These are phyloP conservation scores for Lyophyllum semitale DNA, from an alignment of 768 basidiomycete genomes.

Conservation along the genomic window DNA sequence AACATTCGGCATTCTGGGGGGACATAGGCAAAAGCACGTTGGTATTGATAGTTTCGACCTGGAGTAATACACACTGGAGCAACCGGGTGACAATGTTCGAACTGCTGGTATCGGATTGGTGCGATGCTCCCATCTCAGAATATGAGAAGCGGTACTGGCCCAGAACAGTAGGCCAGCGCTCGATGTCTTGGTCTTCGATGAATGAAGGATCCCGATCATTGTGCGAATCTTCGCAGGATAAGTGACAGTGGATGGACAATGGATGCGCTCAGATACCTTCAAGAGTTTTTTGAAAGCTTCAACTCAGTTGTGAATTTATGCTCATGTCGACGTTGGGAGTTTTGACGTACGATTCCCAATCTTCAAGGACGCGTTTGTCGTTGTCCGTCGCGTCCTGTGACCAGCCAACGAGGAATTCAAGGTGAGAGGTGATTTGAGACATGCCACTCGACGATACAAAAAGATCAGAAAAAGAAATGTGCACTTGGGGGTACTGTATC, in stretches of 20 bases:
- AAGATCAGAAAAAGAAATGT: neutral
- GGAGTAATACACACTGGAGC: slow-evolving; percentile 25
- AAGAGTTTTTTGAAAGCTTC: slow-evolving; percentile 10
- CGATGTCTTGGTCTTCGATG: slow-evolving; percentile 11
- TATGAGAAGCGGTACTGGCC: slow-evolving; percentile 24
- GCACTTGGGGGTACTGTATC: no score
- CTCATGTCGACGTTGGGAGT: neutral
- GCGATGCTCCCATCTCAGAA: neutral
- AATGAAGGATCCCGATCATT: slow-evolving; percentile 4
- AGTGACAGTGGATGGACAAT: neutral
- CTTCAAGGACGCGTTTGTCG: slow-evolving; percentile 26
- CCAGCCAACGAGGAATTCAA: slow-evolving; percentile 29
- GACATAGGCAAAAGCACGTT: neutral
- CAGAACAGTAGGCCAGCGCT: slow-evolving; percentile 32
- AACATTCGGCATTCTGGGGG: slow-evolving; percentile 27
- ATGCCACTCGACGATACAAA: slow-evolving; percentile 1
- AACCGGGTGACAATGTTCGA: slow-evolving; percentile 15
- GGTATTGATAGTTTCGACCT: neutral
- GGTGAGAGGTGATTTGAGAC: slow-evolving; percentile 21
- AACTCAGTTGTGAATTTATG: slow-evolving; percentile 1
- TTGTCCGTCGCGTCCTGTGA: slow-evolving; percentile 22
- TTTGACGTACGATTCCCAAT: slow-evolving; percentile 31
- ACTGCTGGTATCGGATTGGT: neutral
- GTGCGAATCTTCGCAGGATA: slow-evolving; percentile 5
- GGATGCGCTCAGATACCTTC: neutral